Evolutionary conservation across 371 early-diverging fungal genomes (phyloP).

Genomic region (Syncephalis plumigaleata): DNA sequence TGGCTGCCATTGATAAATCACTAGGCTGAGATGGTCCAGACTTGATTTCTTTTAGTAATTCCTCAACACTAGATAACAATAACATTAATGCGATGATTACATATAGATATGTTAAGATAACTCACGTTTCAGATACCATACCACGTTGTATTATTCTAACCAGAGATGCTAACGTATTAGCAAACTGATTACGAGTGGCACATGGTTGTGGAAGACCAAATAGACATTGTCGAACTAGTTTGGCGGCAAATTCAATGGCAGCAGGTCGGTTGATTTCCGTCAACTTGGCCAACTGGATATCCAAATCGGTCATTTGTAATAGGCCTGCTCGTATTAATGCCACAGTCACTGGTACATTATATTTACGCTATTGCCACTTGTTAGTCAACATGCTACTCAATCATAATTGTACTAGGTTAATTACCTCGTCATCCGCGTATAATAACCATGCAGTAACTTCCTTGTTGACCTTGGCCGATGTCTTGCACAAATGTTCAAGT

Average conservation of each 20-base stretch:
- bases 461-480: constrained; percentile 51
- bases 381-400: constrained; percentile 6
- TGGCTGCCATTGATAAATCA: constrained; percentile 3
- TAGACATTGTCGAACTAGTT: constrained; percentile 52
- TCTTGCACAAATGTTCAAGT: constrained; percentile 61
- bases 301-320: constrained; percentile 60
- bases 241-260: constrained; percentile 62
- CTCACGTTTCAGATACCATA: constrained; percentile 17
- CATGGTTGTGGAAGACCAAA: constrained; percentile 30
- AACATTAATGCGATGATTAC: no score
- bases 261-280: constrained; percentile 52
- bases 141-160: constrained; percentile 35
- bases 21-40: no score
- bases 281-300: constrained; percentile 65
- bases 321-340: constrained; percentile 63
- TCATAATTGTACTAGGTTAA: no score
- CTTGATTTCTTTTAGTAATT: no score
- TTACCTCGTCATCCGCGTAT: constrained; percentile 77
- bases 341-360: constrained; percentile 66
- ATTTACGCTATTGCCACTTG: constrained; percentile 33
- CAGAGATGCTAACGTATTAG: constrained; percentile 50
- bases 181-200: constrained; percentile 50
- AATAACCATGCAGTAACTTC: constrained; percentile 84
- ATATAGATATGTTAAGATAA: constrained; percentile 1
- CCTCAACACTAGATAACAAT: not conserved